These are phyloP conservation scores for Paradendryphiella salina DNA, from an alignment of 2,329 filamentous ascomycete species.

Conservation along the genomic window DNA sequence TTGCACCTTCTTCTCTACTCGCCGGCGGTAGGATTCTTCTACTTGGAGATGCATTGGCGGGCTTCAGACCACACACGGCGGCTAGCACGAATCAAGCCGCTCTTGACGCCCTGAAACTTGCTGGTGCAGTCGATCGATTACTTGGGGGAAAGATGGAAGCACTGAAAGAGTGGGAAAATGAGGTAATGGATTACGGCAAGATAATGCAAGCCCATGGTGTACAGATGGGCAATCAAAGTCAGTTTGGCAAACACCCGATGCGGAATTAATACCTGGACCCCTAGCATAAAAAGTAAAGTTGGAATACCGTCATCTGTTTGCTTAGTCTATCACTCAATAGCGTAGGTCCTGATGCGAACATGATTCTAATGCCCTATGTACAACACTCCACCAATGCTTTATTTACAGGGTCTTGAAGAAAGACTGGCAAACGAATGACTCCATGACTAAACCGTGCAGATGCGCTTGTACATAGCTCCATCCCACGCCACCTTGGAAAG, in stretches of 20 bases:
- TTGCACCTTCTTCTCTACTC: constrained; percentile 42
- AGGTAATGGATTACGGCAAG: constrained; percentile 20
- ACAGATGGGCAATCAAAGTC: constrained; percentile 20
- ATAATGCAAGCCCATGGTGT: constrained; percentile 19
- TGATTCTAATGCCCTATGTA: too few relatives aligned
- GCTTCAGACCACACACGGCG: constrained; percentile 52
- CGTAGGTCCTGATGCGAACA: too few relatives aligned
- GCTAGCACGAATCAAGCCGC: constrained; percentile 53
- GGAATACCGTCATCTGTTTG: neutral
- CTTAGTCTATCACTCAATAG: too few relatives aligned
- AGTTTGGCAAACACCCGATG: constrained; percentile 18
- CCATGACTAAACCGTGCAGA: too few relatives aligned
- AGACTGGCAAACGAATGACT: too few relatives aligned
- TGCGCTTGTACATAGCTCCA: too few relatives aligned
- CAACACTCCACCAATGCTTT: too few relatives aligned
- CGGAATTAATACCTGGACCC: neutral
- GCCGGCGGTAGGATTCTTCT: constrained; percentile 49
- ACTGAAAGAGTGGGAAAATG: constrained; percentile 39
- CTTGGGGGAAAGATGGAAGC: constrained; percentile 37
- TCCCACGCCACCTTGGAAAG: too few relatives aligned
- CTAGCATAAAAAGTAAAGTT: neutral
- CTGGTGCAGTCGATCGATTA: constrained; percentile 31
- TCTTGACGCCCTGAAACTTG: constrained; percentile 46
- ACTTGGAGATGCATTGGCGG: constrained; percentile 52
- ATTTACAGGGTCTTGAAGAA: too few relatives aligned